These are phyloP conservation scores for Colletotrichum higginsianum DNA, from an alignment of 2,329 filamentous ascomycete species.

Conservation along the genomic window DNA sequence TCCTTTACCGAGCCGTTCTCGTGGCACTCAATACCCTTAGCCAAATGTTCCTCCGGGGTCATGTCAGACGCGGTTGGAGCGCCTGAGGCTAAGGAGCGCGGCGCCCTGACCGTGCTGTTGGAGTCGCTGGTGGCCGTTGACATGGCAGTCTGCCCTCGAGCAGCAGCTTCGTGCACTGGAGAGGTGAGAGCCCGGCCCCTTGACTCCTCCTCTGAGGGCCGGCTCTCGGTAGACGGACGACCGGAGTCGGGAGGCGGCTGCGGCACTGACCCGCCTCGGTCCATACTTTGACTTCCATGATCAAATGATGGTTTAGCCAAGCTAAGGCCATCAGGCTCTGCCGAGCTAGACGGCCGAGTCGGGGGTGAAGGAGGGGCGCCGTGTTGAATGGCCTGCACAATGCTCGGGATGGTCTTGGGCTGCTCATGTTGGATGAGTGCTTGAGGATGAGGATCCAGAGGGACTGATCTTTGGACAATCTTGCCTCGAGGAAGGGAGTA, in stretches of 20 bases:
- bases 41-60: constrained; percentile 88
- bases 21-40: constrained; percentile 91
- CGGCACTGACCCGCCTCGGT: constrained; percentile 55
- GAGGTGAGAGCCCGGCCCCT: constrained; percentile 62
- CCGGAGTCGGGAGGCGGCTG: constrained; percentile 62
- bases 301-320: constrained; percentile 65
- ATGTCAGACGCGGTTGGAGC: constrained; percentile 76
- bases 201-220: constrained; percentile 64
- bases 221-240: constrained; percentile 61
- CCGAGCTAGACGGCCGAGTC: constrained; percentile 72
- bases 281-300: constrained; percentile 65
- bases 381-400: constrained; percentile 58
- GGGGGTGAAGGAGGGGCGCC: constrained; percentile 74
- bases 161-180: constrained; percentile 54
- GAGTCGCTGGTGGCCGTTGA: constrained; percentile 68
- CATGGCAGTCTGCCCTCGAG: constrained; percentile 60
- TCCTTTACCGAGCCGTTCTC: constrained; percentile 90
- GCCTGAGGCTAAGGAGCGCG: constrained; percentile 60
- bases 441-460: constrained; percentile 67
- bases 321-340: constrained; percentile 58
- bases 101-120: constrained; percentile 66
- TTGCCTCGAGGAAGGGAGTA: constrained; percentile 89
- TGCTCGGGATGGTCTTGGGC: constrained; percentile 58
- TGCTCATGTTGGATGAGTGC: constrained; percentile 77
- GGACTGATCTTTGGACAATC: constrained; percentile 77